Base-by-base conservation (phyloP, 2,329 filamentous ascomycete genomes). In the Diaporthe sp. region DNA sequence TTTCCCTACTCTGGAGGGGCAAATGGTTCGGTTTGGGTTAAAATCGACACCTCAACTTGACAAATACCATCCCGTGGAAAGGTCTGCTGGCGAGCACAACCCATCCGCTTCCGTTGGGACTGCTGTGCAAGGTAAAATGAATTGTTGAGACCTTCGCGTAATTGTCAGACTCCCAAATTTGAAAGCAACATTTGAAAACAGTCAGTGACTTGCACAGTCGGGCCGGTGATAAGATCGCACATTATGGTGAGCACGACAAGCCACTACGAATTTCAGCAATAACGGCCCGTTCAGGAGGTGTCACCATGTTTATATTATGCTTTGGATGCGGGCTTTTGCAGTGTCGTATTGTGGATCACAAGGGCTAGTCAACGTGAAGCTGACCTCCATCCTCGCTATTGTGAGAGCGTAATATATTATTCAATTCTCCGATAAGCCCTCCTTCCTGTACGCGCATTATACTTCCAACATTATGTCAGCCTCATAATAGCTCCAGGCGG, bases 401-500 rank as follows among this genome's bases (percentile, higher is more conserved):
- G 28, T 25, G 5, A 1, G 31, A 7, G 8, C 2, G n/a, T 39
- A 53, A 53, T 13, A 39, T 10, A 25, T 44, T 19, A 13, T 37
- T 17, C n/a, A 53, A 68, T 37, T 15, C 5, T 68, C 46, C 46
- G 22, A 68, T 49, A 6, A 49, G 44, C 12, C 17, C 22, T 25
- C 13, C 7, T 7, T n/a, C 1, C 22, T n/a, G 15, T n/a, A 6
- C 13, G 37, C 65, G 65, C 65, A 69, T 55, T 42, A 28, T 53
- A 53, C 25, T 69, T 55, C 46, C 65, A 6, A 22, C n/a, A 55
- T 55, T 42, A 53, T 68, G 44, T 51, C 65, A 68, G 65, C 46
- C 46, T 53, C 65, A 15, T 34, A 42, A 37, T 39, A 34, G 5
- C 12, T 39, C 10, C 13, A 42, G 7, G 22, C 46, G 62, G 62